These are phyloP conservation scores for Dactylella cylindrospora DNA, from an alignment of 2,329 filamentous ascomycete genomes.

Conservation along the genomic window DNA sequence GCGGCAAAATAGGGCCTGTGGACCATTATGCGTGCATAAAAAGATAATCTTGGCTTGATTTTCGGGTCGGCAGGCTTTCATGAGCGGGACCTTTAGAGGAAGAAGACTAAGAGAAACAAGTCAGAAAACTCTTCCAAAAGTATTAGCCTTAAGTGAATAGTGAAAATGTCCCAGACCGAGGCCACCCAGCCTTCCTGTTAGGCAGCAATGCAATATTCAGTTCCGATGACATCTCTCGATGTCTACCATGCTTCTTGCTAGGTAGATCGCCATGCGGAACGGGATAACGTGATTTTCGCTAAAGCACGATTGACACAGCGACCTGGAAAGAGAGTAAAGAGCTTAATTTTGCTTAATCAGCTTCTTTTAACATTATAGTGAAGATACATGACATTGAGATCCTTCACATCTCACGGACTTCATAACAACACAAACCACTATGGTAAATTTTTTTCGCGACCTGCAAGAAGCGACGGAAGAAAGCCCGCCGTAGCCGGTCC, in stretches of 20 bases:
- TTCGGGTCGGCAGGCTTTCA: no score
- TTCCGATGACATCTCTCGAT: conserved; percentile 13
- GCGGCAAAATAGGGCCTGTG: conserved; percentile 19
- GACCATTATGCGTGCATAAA: conserved; percentile 25
- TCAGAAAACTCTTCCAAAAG: not conserved
- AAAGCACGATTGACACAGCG: conserved; percentile 18
- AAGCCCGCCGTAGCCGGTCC: conserved; percentile 6
- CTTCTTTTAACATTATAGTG: not conserved
- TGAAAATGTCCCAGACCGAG: conserved; percentile 8
- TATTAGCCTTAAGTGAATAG: not conserved
- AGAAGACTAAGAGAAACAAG: not conserved
- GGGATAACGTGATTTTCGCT: conserved; percentile 38
- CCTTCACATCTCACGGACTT: not conserved
- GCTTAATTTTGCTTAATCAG: not conserved
- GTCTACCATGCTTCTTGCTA: conserved; percentile 40
- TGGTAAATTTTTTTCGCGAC: no score
- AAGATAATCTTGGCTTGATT: conserved; percentile 5
- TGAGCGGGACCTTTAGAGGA: no score
- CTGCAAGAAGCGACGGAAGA: not conserved
- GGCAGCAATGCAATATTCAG: conserved; percentile 23
- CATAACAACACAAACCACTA: conserved; percentile 1
- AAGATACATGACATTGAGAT: conserved; percentile 3
- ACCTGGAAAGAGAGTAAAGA: not conserved
- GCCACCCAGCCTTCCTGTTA: conserved; percentile 2
- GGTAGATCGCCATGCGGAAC: conserved; percentile 15